Evolutionary conservation across 2,329 filamentous ascomycete genomes (phyloP).

Genomic region (Trichoderma asperellum): DNA sequence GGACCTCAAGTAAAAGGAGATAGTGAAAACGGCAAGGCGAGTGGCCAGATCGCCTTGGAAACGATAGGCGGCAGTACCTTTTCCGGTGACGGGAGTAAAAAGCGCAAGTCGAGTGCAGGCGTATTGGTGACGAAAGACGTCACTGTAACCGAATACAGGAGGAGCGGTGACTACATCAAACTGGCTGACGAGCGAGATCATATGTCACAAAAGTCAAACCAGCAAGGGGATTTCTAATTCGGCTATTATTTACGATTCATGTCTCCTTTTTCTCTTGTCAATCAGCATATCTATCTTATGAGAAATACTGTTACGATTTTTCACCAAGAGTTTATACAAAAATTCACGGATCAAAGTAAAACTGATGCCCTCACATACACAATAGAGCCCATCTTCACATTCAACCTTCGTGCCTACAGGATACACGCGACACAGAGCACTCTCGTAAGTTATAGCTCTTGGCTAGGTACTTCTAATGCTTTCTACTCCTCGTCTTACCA

Average conservation of each 20-base stretch:
- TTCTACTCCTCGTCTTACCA: conserved; percentile 27
- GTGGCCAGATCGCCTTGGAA: not conserved
- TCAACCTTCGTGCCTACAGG: not conserved
- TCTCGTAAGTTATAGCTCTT: not conserved
- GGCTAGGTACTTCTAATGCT: not conserved
- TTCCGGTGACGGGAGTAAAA: not conserved
- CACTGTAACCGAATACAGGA: conserved; percentile 21
- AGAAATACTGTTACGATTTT: not conserved
- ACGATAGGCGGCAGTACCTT: conserved; percentile 23
- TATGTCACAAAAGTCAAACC: conserved; percentile 7
- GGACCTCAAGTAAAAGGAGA: not conserved
- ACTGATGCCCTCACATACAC: not conserved
- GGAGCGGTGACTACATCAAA: conserved; percentile 21
- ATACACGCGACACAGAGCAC: not conserved
- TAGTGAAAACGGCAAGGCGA: not conserved
- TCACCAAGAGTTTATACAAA: not conserved
- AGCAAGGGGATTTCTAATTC: not conserved
- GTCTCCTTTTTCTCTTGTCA: not conserved
- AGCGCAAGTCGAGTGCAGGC: conserved; percentile 18
- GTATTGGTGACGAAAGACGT: conserved; percentile 23
- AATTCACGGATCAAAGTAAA: no score
- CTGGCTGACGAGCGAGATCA: conserved; percentile 22
- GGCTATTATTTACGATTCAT: not conserved
- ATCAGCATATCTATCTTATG: not conserved
- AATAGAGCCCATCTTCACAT: not conserved